phyloP scores from a whole-genome alignment of 768 basidiomycete species.

The Strobilomyces confusus region DNA sequence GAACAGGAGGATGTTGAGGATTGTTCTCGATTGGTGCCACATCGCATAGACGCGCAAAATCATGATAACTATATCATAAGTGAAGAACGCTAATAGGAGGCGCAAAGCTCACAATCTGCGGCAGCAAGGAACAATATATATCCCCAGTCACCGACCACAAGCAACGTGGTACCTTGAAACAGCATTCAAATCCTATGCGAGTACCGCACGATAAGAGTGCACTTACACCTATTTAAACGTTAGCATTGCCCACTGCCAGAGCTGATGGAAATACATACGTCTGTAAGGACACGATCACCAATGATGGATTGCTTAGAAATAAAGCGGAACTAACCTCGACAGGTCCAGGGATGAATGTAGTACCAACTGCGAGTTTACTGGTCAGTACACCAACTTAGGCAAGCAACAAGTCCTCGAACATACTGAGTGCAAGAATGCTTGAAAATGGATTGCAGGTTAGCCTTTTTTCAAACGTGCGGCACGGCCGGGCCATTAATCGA shows the following conservation, averaged over 20 bases:
- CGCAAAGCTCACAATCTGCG: background rate
- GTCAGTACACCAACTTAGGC: background rate
- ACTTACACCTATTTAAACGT: conserved; percentile 11
- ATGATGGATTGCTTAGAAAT: background rate
- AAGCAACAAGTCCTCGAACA: background rate
- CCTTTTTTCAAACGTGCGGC: background rate
- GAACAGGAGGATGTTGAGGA: background rate
- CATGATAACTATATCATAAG: background rate
- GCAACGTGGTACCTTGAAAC: background rate
- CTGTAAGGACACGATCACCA: conserved; percentile 1
- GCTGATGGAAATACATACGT: background rate
- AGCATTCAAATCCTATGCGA: background rate
- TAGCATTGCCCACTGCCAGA: background rate
- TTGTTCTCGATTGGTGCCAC: background rate
- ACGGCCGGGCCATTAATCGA: background rate
- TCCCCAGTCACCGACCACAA: background rate
- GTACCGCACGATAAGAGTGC: background rate
- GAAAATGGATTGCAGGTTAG: background rate
- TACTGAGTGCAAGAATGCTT: background rate
- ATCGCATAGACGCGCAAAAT: background rate
- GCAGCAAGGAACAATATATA: background rate
- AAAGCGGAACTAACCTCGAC: background rate
- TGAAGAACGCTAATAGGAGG: background rate
- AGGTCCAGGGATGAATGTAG: no score
- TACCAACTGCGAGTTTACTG: background rate